Evolutionary conservation across 2,329 filamentous ascomycete species (phyloP), one percentile per base, ranked within the genome.

Genomic region (Apiospora saccharicola): DNA sequence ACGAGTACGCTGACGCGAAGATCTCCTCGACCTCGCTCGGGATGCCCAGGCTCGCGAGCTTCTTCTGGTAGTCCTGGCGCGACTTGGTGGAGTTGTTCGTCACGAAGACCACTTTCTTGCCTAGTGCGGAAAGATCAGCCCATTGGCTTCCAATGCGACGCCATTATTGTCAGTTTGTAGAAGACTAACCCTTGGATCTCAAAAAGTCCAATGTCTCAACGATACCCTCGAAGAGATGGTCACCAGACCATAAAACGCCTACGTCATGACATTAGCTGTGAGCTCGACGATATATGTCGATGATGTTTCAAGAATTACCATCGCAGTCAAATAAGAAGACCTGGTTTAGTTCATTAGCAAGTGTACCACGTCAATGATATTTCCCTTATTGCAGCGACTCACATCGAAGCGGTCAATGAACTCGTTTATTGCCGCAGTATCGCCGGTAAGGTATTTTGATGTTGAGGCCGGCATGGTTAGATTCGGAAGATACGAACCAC

Each of bases 81-180:
- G 96, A 98, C 82, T 99, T 99, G 72, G 96, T 98, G 80, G 95
- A 98, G 86, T 99, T 99, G 86, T 99, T 99, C 53, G 96, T 99
- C 70, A 99, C 96, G 80, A 99, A 99, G 71, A 99, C 91, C 46
- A 96, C 89, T 81, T 92, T 92, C 83, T 99, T 99, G 80, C 94
- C 95, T 96, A 70, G 41, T 19, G 24, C 41, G 47, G n/a, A 49
- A 10, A 24, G 8, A 53, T 37, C 47, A 61, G 51, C 41, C 34
- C 34, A 64, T 34, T 1, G 13, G 43, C 51, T 24, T 51, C 34
- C 47, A 13, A 41, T n/a, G 34, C 24, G 49, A 69, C 44, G 4
- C 67, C 67, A 69, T 49, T 5, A 14, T 8, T 22, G 7, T 1
- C 19, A 22, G 8, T 10, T 68, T 24, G 19, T 46, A n/a, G 3